Percentiles rank a stretch among this genome's conserved stretches.
Evolutionary conservation across 1,139 yeast species (phyloP).

Genomic region (Chernovozyma sophiae-reginae): DNA sequence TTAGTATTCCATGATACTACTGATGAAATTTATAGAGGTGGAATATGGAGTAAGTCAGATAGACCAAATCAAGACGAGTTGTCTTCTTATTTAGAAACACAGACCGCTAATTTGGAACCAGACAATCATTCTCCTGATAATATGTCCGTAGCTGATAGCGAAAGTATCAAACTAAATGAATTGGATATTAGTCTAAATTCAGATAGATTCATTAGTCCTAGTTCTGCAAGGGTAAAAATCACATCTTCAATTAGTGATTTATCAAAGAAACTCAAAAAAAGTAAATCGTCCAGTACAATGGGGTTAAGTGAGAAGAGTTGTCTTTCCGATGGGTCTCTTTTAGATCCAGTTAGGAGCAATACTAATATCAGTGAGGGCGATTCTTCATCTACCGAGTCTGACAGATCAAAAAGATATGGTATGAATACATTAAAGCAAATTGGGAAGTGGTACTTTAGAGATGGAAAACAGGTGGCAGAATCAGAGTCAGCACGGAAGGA

Average conservation of each 20-base stretch:
- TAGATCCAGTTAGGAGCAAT: slow-evolving; percentile 10
- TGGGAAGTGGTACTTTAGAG: slow-evolving; percentile 68
- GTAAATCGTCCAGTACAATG: slow-evolving; percentile 24
- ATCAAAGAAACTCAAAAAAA: slow-evolving; percentile 30
- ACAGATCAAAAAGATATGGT: slow-evolving; percentile 3
- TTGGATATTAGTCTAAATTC: neutral
- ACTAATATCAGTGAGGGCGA: neutral
- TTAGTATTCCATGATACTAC: slow-evolving; percentile 63
- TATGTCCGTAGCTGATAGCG: slow-evolving; percentile 1
- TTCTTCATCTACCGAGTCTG: slow-evolving; percentile 1
- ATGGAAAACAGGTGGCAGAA: slow-evolving; percentile 26
- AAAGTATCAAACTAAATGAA: neutral
- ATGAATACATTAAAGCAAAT: slow-evolving; percentile 49
- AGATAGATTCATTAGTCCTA: neutral
- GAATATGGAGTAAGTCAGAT: slow-evolving; percentile 69
- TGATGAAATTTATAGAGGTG: slow-evolving; percentile 78
- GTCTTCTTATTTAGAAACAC: neutral
- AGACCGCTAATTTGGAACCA: neutral
- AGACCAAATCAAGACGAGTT: slow-evolving; percentile 13
- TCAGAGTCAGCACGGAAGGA: slow-evolving; percentile 5
- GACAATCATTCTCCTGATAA: slow-evolving; percentile 1
- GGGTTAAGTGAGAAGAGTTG: slow-evolving; percentile 25
- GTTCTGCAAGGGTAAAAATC: slow-evolving; percentile 9
- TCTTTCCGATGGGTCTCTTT: slow-evolving; percentile 25
- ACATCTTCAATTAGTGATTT: slow-evolving; percentile 32